Evolutionary conservation across 352 stramenopile species (phyloP).

Genomic region (Pythium rishiriense): DNA sequence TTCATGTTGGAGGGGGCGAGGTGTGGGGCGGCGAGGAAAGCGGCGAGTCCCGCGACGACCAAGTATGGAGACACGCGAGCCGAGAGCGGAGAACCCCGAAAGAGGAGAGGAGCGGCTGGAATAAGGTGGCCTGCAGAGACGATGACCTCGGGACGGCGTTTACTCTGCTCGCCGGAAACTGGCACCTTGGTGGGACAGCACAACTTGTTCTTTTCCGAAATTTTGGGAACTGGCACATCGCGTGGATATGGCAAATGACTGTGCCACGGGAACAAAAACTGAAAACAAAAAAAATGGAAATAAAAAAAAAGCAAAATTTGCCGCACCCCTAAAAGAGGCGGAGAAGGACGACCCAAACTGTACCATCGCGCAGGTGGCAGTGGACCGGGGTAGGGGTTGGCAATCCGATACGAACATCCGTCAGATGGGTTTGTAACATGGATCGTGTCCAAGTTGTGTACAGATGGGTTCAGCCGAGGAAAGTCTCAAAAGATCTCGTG

Average conservation of each 20-base stretch:
- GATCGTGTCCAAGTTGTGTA: not conserved
- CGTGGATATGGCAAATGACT: no score
- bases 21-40: not conserved
- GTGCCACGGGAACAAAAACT: no score
- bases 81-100: no score
- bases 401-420: not conserved
- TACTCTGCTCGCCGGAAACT: no score
- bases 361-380: slow-evolving; percentile 6
- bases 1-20: slow-evolving; percentile 7
- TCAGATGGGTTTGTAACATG: not conserved
- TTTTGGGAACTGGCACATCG: no score
- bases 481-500: not conserved
- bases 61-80: no score
- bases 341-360: slow-evolving; percentile 1
- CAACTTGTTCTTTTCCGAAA: no score
- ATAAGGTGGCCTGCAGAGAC: no score
- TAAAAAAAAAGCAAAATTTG: not conserved
- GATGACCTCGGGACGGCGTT: no score
- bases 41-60: no score
- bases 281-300: not conserved
- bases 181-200: no score
- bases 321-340: not conserved
- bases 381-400: not conserved
- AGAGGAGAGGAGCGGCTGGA: no score
- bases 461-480: not conserved